Evolutionary conservation across 2,329 filamentous ascomycete genomes (phyloP), one percentile per base, ranked within the genome.

Genomic region (Cordyceps militaris): DNA sequence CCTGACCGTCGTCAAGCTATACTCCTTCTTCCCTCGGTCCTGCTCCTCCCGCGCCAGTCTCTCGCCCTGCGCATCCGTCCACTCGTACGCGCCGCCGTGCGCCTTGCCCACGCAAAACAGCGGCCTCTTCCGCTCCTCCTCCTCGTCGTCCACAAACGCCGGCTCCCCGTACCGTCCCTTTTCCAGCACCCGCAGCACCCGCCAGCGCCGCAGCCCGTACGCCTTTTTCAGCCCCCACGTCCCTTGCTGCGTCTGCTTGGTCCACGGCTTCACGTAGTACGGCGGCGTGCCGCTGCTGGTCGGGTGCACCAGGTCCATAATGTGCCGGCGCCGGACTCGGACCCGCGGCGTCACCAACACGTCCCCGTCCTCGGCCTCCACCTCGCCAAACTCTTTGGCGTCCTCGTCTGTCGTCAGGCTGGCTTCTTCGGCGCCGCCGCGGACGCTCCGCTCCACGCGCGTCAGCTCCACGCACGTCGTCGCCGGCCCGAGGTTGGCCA

Each of bases 21-120:
- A 11, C 32, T 26, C 21, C 21, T 36, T 30, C 9, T 36, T 28
- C 19, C 34, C 26, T 8, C 19, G 40, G 2, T n/a, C 42, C 19
- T 28, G 16, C 53, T 40, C 63, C 24, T 66, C 65, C 8, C 64
- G 48, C 14, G 66, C 66, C 28, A 67, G 51, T 4, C 60, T 58
- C 7, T 49, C 52, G 3, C 62, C 64, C 8, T 62, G 58, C 7
- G 56, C 23, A 26, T 56, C 49, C 30, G 53, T 50, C 64, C 65
- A 67, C 42, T 67, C 64, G 46, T 62, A 61, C 23, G 60, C 60
- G 6, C 57, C 58, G 24, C 59, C 43, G 23, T 60, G n/a, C n/a
- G n/a, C n/a, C 34, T 38, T 47, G 42, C 47, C 21, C 21, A 66
- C 42, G 24, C 64, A 63, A 42, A 66, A 67, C 23, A 67, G 26